These are phyloP conservation scores for Pinus albicaulis DNA, from an alignment of 75 land plant species.

Conservation along the genomic window DNA sequence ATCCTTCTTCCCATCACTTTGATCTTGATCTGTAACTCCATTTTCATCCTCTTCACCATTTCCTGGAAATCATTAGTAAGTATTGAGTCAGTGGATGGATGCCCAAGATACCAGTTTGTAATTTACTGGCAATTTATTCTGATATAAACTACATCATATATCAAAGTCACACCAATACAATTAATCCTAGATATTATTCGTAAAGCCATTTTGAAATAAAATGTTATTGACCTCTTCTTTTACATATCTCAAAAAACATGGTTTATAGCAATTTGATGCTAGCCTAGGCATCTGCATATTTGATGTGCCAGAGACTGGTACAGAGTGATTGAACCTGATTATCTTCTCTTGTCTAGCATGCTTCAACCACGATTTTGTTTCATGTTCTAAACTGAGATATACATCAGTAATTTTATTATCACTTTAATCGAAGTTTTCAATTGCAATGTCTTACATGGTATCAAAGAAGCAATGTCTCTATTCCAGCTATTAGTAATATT, in stretches of 20 bases:
- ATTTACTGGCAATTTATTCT: neutral
- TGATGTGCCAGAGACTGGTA: too few relatives aligned
- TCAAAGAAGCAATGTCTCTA: too few relatives aligned
- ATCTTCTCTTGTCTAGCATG: neutral
- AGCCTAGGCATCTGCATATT: neutral
- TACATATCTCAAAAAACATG: neutral
- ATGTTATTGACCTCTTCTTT: neutral
- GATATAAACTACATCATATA: neutral
- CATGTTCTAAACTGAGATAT: neutral
- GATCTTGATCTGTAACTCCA: neutral
- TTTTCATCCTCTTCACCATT: neutral
- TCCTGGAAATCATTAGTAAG: slow-evolving; percentile 5
- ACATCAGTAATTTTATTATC: neutral
- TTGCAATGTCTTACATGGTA: too few relatives aligned
- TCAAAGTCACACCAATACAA: neutral
- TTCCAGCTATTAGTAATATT: too few relatives aligned
- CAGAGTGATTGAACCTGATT: neutral
- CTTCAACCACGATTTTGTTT: neutral
- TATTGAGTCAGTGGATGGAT: neutral
- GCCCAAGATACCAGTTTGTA: neutral
- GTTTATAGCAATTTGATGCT: neutral
- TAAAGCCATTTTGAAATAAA: neutral
- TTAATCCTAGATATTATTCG: neutral
- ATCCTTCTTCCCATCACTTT: neutral
- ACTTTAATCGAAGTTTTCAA: too few relatives aligned